Evolutionary conservation across 1,139 yeast species (phyloP).

Genomic region (Kluyveromyces sp.): DNA sequence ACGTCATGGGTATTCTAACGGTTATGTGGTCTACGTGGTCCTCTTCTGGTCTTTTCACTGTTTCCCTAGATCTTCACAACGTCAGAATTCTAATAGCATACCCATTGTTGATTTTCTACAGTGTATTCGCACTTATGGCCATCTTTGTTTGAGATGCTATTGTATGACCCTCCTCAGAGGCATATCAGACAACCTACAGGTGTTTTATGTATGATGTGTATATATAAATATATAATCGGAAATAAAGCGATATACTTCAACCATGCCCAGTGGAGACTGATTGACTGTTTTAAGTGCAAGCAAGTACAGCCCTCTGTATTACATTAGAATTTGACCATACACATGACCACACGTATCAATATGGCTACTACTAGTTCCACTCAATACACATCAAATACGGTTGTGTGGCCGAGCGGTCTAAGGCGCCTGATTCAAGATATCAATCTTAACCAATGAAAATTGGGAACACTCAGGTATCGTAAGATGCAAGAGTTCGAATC

Average conservation of each 20-base stretch:
- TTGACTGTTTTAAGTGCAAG: too few species aligned
- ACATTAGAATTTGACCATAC: too few species aligned
- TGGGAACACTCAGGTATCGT: conserved; percentile 23
- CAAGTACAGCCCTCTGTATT: too few species aligned
- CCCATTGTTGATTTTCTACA: conserved; percentile 85
- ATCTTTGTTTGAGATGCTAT: conserved; percentile 54
- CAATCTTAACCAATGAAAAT: conserved; percentile 10
- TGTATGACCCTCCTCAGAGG: background rate
- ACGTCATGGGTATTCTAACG: conserved; percentile 56
- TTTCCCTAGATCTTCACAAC: conserved; percentile 73
- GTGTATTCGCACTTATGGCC: conserved; percentile 94
- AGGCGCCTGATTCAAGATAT: conserved; percentile 25
- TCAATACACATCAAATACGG: conserved; percentile 6
- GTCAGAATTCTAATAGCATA: conserved; percentile 90
- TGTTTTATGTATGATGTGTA: too few species aligned
- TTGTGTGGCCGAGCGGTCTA: conserved; percentile 29
- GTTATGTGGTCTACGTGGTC: conserved; percentile 94
- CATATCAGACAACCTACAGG: background rate
- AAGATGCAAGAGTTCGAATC: conserved; percentile 27
- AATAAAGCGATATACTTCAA: too few species aligned
- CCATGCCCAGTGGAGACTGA: too few species aligned
- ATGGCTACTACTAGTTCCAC: background rate
- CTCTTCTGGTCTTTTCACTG: conserved; percentile 87
- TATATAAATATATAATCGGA: too few species aligned
- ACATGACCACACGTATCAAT: too few species aligned